These are phyloP conservation scores for Elongisporangium anandrum DNA, from an alignment of 352 stramenopile species.

Conservation along the genomic window DNA sequence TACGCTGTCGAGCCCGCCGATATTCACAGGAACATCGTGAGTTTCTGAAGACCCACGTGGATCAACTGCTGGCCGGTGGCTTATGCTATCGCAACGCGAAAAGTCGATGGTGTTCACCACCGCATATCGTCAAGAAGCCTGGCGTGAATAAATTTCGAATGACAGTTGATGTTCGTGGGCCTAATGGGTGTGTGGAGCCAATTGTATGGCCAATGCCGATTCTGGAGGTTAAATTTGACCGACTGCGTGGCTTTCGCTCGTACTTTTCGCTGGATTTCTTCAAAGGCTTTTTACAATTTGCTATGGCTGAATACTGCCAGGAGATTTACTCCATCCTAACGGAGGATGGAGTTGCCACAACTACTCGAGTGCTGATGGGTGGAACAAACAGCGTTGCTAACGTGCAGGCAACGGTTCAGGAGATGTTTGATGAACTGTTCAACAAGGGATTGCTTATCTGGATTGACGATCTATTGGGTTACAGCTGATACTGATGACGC, in stretches of 20 bases:
- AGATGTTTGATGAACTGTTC: conserved; percentile 9
- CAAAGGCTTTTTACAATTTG: conserved; percentile 11
- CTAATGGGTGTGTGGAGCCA: background rate
- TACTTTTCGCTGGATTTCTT: conserved; percentile 12
- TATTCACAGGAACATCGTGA: too few species aligned
- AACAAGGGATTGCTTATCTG: conserved; percentile 11
- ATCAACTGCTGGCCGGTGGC: too few species aligned
- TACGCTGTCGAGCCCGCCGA: too few species aligned
- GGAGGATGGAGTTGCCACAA: conserved; percentile 4
- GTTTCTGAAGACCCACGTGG: too few species aligned
- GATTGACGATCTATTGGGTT: conserved; percentile 9
- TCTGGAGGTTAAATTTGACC: conserved; percentile 5
- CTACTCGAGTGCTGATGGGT: conserved; percentile 5
- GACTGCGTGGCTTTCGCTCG: background rate
- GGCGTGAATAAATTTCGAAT: background rate
- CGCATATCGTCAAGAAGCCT: conserved; percentile 1
- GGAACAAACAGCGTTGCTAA: conserved; percentile 5
- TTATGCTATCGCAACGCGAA: background rate
- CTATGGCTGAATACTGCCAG: conserved; percentile 3
- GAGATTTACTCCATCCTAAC: conserved; percentile 7
- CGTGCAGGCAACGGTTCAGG: conserved; percentile 4
- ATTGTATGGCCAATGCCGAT: conserved; percentile 9
- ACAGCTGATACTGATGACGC: background rate
- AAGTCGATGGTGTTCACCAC: background rate
- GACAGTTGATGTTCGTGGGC: background rate